phyloP scores from a whole-genome alignment of 306 rosid species.

The Styphnolobium japonicum region DNA sequence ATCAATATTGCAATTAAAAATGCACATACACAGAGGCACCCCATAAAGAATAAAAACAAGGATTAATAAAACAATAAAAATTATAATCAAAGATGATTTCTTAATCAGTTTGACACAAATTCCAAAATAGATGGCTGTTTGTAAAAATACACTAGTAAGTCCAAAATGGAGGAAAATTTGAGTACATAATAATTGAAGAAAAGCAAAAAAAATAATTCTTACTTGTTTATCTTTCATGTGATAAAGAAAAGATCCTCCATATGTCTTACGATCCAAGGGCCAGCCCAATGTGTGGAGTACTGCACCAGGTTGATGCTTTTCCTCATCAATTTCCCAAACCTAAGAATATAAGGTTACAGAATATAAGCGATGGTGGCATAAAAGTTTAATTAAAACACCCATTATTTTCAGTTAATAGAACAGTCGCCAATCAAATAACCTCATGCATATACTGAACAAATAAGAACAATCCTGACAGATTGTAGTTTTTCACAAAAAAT shows the following conservation, averaged over 20 bases:
- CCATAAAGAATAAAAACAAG: background rate
- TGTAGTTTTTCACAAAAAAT: background rate
- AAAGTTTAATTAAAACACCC: background rate
- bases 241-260: constrained; percentile 94
- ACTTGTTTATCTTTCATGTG: constrained; percentile 94
- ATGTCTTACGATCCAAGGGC: constrained; percentile 89
- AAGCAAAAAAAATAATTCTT: background rate
- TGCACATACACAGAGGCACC: background rate
- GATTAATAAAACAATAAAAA: background rate
- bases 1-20: background rate
- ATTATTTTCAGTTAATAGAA: background rate
- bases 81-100: background rate
- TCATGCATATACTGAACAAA: background rate
- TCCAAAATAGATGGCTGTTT: background rate
- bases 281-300: constrained; percentile 94
- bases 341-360: constrained; percentile 33
- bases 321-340: constrained; percentile 94
- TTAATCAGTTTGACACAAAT: background rate
- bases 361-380: constrained; percentile 4
- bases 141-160: background rate
- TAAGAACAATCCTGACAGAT: constrained; percentile 1
- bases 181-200: background rate
- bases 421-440: background rate
- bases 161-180: background rate
- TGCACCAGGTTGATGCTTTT: constrained; percentile 78